A percentile compares a stretch with the other conserved stretches of the same genome.
Evolutionary conservation across 208 protist genomes (phyloP).

Genomic region (Trypanosoma lewisi): DNA sequence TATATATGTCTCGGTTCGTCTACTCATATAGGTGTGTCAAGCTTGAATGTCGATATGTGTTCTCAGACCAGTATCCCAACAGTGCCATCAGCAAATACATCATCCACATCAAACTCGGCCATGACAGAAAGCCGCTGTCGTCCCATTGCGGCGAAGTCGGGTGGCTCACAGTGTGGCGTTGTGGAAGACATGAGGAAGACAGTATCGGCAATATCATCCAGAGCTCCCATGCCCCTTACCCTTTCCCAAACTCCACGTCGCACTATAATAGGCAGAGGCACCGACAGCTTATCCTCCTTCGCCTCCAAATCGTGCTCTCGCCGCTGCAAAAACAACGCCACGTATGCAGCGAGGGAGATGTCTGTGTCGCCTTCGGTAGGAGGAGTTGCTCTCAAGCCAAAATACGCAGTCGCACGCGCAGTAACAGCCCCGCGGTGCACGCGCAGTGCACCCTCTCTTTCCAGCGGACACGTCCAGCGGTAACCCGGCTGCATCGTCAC

Average conservation of each 20-base stretch:
- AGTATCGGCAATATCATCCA: conserved; percentile 25
- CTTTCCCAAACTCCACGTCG: conserved; percentile 21
- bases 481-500: conserved; percentile 15
- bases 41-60: neutral
- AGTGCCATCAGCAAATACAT: conserved; percentile 31
- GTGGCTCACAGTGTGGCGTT: conserved; percentile 69
- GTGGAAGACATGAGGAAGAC: conserved; percentile 45
- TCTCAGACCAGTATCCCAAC: conserved; percentile 23
- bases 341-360: conserved; percentile 6
- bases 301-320: neutral
- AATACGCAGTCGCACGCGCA: neutral
- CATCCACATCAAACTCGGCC: conserved; percentile 11
- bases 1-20: too few relatives aligned
- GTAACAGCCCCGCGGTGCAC: conserved; percentile 5
- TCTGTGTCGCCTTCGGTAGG: neutral
- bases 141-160: conserved; percentile 35
- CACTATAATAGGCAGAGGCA: conserved; percentile 16
- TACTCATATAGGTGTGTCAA: neutral
- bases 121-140: conserved; percentile 22
- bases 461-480: conserved; percentile 36
- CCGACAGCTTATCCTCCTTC: neutral
- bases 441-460: conserved; percentile 6
- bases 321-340: conserved; percentile 28
- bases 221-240: neutral
- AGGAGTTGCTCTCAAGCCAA: conserved; percentile 12